Percentiles rank a stretch among this genome's conserved stretches.
Evolutionary conservation across 345 rosid species (phyloP).

Genomic region (Populus tremula): DNA sequence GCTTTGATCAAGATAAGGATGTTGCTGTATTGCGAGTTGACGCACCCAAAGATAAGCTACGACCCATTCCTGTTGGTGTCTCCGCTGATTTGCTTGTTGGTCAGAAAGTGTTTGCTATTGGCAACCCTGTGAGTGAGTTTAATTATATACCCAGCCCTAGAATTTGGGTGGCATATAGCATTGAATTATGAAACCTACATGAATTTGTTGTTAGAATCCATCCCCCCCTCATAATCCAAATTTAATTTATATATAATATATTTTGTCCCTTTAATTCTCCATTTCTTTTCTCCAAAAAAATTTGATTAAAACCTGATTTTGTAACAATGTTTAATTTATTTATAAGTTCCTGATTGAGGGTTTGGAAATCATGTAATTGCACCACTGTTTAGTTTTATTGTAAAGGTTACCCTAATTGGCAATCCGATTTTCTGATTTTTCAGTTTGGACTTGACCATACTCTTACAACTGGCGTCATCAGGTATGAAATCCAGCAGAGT

Average conservation of each 20-base stretch:
- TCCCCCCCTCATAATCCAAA: no score
- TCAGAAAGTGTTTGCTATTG: constrained; percentile 94
- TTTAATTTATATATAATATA: no score
- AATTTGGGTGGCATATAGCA: background rate
- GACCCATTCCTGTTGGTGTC: constrained; percentile 84
- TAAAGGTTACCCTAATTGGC: background rate
- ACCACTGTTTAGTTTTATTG: background rate
- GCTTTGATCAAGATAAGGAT: constrained; percentile 96
- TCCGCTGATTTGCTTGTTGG: constrained; percentile 96
- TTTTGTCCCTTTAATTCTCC: no score
- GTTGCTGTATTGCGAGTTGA: constrained; percentile 77
- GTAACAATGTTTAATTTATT: no score
- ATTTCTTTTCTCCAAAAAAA: no score
- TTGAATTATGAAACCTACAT: background rate
- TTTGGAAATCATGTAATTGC: background rate
- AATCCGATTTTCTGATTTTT: constrained; percentile 21
- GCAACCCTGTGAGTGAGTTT: constrained; percentile 77
- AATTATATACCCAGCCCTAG: no score
- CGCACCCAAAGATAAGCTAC: constrained; percentile 69
- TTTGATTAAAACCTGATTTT: no score
- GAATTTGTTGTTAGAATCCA: background rate
- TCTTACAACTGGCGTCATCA: constrained; percentile 92
- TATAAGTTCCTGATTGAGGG: background rate
- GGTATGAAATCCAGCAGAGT: constrained; percentile 38
- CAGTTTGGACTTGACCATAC: constrained; percentile 99